Evolutionary conservation across 2,329 filamentous ascomycete species (phyloP), one percentile per base, ranked within the genome.

Genomic region (Cladosporium sp.): DNA sequence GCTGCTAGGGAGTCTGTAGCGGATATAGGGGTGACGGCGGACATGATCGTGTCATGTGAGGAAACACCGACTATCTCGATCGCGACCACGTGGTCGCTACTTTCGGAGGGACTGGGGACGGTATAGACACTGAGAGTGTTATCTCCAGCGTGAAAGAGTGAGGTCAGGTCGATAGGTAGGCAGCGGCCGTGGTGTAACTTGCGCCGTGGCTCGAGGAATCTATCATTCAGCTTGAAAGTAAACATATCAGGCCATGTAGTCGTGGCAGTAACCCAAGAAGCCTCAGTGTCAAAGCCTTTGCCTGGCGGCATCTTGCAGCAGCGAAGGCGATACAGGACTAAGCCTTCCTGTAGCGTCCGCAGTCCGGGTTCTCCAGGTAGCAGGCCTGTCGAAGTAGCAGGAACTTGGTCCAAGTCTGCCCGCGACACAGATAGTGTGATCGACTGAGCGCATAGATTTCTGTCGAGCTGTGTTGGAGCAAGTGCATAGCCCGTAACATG

Each of bases 181-280:
- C 96, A 91, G 70, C 89, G 91, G 13, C 88, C 89, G 72, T 93
- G 85, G 67, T 95, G 89, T 0, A 86, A 76, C 71, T 91, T 92
- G 30, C 90, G 85, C 48, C 89, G 85, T 18, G 92, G 75, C 13
- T 87, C 80, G 1, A 85, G 72, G 21, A 69, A 56, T 0, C 78
- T 73, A 0, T 77, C 81, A 70, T 97, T 96, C 67, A 96, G 76
- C 18, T 84, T 81, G 67, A 94, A 82, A 67, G 89, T 91, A 0
- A 92, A 81, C 59, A 86, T 84, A 39, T 84, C 81, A 0, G 92
- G 91, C 93, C 92, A 97, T 25, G 77, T 73, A 6, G 85, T 89
- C 36, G 89, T 85, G n/a, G 81, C 76, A 1, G 83, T 80, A 6
- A 85, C 81, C 92, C 92, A 96, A 1, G 80, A 76, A 8, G 80